Evolutionary conservation across 2,329 filamentous ascomycete genomes (phyloP), one percentile per base, ranked within the genome.

Genomic region (Exophiala mesophila): DNA sequence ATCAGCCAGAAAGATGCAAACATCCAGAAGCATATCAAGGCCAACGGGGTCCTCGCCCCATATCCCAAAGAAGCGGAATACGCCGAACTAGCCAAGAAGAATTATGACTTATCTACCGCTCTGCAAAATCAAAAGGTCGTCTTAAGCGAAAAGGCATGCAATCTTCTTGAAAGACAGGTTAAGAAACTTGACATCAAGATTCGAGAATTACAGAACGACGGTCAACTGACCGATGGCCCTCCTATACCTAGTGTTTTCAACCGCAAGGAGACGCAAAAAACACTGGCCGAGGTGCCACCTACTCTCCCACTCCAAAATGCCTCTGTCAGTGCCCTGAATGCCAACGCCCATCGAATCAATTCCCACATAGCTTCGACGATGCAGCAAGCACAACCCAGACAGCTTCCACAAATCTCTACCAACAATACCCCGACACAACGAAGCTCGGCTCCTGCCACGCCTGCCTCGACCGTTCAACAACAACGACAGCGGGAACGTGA

Each of bases 11-110:
- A 77, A 33, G 79, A 83, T 52, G 66, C 62, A 40, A 77, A 73
- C 43, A 65, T 83, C n/a, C 79, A 83, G 54, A 82, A 81, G 55
- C 80, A 78, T 61, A 74, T 82, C 58, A 80, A 79, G 53, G 55
- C 74, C 7, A 79, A 82, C 51, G 78, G 79, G 41, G 76, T 76
- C 54, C 67, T 80, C 32, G 67, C 75, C 2, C 71, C 73, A 23
- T 80, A 83, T 49, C 77, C 78, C 0, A 82, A 82, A 55, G 79
- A 83, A 57, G 77, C 78, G 39, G 67, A 71, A 4, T 81, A 80
- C 56, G 68, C 67, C 40, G 79, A 77, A 52, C 64, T 67, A 6
- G 74, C 82, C 36, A 58, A 72, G 40, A 68, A 79, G 48, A 76
- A 76, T 50, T 75, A 74, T 55, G 78, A 82, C 50, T 68, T 69